Percentiles rank a stretch among this genome's conserved stretches.
These are phyloP conservation scores for Coffea eugenioides DNA, from an alignment of 257 asterid species.

Conservation along the genomic window DNA sequence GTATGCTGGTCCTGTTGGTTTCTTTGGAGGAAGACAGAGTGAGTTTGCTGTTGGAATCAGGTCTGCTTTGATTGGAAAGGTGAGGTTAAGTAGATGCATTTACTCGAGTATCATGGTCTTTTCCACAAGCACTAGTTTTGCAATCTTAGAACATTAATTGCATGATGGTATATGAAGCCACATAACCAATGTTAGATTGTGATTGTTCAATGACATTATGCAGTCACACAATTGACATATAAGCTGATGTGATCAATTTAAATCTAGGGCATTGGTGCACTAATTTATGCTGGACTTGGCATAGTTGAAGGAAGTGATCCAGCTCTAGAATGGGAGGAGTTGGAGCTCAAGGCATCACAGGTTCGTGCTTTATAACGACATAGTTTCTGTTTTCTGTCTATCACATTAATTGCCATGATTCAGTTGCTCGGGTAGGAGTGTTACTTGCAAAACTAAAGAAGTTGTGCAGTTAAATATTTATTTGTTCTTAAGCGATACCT, in stretches of 20 bases:
- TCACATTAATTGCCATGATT: not conserved
- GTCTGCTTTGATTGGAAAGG: conserved; percentile 91
- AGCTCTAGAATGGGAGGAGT: conserved; percentile 86
- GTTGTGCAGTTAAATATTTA: not conserved
- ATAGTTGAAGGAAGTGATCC: conserved; percentile 88
- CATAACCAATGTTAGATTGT: not conserved
- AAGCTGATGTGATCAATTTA: conserved; percentile 10
- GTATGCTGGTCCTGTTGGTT: conserved; percentile 99
- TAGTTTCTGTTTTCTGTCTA: not conserved
- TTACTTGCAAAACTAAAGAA: not conserved
- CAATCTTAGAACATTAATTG: not conserved
- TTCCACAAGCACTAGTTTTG: not conserved
- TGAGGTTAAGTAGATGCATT: conserved; percentile 26
- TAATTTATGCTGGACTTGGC: conserved; percentile 90
- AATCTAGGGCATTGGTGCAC: conserved; percentile 68
- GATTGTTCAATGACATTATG: not conserved
- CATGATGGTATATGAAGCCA: not conserved
- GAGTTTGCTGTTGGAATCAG: conserved; percentile 98
- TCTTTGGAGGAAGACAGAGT: conserved; percentile 95
- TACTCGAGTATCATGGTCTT: not conserved
- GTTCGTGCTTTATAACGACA: conserved; percentile 35
- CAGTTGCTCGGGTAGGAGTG: not conserved
- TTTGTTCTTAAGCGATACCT: not conserved
- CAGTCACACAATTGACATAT: conserved; percentile 2
- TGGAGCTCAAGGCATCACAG: conserved; percentile 96